Base-by-base conservation (phyloP, 2,329 filamentous ascomycete species). In the Cercospora beticola region DNA sequence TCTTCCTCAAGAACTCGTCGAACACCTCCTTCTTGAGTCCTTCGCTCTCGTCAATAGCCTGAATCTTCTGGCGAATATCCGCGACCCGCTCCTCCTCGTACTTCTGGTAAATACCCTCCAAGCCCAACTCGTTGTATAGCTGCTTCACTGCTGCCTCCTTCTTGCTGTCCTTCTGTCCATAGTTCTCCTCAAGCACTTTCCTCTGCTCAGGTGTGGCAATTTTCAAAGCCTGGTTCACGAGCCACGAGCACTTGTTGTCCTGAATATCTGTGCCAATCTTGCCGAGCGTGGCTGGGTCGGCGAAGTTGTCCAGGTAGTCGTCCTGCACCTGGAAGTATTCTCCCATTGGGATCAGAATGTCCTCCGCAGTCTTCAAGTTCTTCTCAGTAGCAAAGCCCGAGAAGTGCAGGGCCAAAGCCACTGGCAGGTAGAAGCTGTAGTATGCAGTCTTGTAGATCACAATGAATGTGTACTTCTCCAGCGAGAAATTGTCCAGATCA, bases 321-420 rank as follows among this genome's bases (percentile, higher is more conserved):
- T 99, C 95, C 83, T 99, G 95, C 72, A 97, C 88, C 84, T 99
- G 95, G 88, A 99, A 99, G 86, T 99, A 99, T 84, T 98, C 94
- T 78, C 95, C 95, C 81, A 98, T 92, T 23, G 94, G 94, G 73
- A 99, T 97, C 69, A 99, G 89, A 78, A 99, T 97, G 74, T 94
- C 89, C 81, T 95, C 88, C 56, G 93, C 91, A 78, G 92, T 90
- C 83, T 94, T 90, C 70, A 99, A 89, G 85, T 97, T 98, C 82
- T 91, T 88, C 30, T 90, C 88, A 8, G 93, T 95, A 23, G 94
- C 95, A 69, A 94, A 86, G 78, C 93, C 90, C 74, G 94, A 88
- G 82, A 93, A 91, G 85, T 94, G 86, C 76, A 99, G 86, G 5
- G 95, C 92, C 56, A 99, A 88, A 9, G 93, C 94, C 66, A 99